These are phyloP conservation scores for Graphiopsis chlorocephala DNA, from an alignment of 2,329 filamentous ascomycete genomes.

Conservation along the genomic window DNA sequence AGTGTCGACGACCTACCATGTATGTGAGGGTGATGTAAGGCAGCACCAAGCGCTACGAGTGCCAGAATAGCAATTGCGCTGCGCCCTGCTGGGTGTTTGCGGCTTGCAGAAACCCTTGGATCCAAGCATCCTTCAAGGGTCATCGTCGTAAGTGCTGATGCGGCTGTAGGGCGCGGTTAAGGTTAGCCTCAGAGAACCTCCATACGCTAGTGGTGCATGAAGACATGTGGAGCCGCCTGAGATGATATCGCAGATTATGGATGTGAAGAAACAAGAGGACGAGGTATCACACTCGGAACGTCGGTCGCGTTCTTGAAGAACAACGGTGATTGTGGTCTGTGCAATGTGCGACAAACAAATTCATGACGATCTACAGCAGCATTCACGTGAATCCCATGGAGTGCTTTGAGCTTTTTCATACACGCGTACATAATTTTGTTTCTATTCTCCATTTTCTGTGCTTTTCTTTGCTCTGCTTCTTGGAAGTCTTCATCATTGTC, in stretches of 20 bases:
- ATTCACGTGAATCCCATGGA: neutral
- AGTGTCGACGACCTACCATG: neutral
- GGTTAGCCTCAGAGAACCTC: neutral
- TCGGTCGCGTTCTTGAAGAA: neutral
- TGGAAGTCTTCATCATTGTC: neutral
- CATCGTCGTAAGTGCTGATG: slow-evolving; percentile 3
- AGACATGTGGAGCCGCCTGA: neutral
- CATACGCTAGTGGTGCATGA: neutral
- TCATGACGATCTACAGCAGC: neutral
- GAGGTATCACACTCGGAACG: neutral
- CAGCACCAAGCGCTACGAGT: neutral
- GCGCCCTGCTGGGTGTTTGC: slow-evolving; percentile 6
- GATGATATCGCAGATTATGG: neutral
- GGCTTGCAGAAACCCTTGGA: neutral
- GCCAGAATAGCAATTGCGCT: slow-evolving; percentile 4
- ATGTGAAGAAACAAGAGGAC: neutral
- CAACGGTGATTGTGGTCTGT: neutral
- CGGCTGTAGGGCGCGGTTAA: neutral
- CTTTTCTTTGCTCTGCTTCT: neutral
- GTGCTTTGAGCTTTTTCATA: neutral
- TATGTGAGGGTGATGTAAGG: neutral
- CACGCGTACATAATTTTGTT: neutral
- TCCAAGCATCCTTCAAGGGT: neutral
- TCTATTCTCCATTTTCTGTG: neutral
- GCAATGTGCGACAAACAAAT: neutral